These are phyloP conservation scores for Penicillium sp. DNA, from an alignment of 2,329 filamentous ascomycete genomes.

Conservation along the genomic window DNA sequence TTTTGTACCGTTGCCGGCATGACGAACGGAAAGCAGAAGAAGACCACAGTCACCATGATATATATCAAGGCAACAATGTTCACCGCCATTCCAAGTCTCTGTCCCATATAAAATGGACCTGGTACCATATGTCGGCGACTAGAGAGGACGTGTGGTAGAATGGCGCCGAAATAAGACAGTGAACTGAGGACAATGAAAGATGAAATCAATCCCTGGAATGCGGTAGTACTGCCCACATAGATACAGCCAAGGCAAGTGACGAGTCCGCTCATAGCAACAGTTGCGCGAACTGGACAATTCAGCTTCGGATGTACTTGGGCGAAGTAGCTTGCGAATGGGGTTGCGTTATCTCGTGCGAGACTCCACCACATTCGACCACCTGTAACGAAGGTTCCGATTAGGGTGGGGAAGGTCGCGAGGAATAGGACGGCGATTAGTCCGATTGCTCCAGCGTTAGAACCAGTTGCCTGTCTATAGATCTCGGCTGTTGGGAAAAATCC, in stretches of 20 bases:
- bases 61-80: slow-evolving; percentile 60
- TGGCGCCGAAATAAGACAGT: slow-evolving; percentile 65
- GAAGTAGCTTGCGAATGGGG: slow-evolving; percentile 56
- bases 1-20: slow-evolving; percentile 50
- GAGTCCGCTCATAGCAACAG: slow-evolving; percentile 54
- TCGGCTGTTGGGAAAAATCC: slow-evolving; percentile 65
- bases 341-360: slow-evolving; percentile 62
- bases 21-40: slow-evolving; percentile 64
- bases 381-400: slow-evolving; percentile 60
- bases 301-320: slow-evolving; percentile 51
- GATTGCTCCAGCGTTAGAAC: slow-evolving; percentile 55
- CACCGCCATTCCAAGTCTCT: slow-evolving; percentile 54
- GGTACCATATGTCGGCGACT: slow-evolving; percentile 52
- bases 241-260: slow-evolving; percentile 65
- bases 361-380: slow-evolving; percentile 65
- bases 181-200: slow-evolving; percentile 61
- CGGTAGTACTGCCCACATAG: slow-evolving; percentile 67
- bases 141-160: slow-evolving; percentile 61
- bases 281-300: slow-evolving; percentile 61
- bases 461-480: slow-evolving; percentile 66
- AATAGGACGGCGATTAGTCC: slow-evolving; percentile 60
- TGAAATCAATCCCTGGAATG: slow-evolving; percentile 70
- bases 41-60: slow-evolving; percentile 64
- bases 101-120: slow-evolving; percentile 63
- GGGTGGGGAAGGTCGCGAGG: slow-evolving; percentile 56